A percentile compares a stretch with the other conserved stretches of the same genome.
Conservation (phyloP, 2,329 filamentous ascomycete species). For the Niveomyces coronatus region DNA sequence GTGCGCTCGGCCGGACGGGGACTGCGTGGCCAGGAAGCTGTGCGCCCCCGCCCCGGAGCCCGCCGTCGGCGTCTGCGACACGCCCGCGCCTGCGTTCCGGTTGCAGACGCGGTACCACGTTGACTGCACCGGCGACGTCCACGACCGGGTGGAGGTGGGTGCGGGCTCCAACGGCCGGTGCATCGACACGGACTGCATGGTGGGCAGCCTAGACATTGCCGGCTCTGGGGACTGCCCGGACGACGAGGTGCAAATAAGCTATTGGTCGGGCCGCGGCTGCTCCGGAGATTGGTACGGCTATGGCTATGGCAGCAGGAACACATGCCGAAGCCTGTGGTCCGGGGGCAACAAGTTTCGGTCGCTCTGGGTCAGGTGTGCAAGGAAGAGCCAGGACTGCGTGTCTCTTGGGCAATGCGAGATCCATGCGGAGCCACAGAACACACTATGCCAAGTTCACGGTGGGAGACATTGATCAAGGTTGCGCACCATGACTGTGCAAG, state of each 20-base stretch:
- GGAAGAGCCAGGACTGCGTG: background rate
- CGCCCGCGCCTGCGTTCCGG: background rate
- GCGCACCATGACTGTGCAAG: too few species aligned
- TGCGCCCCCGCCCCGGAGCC: background rate
- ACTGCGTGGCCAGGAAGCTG: background rate
- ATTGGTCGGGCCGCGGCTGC: background rate
- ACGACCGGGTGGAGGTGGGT: background rate
- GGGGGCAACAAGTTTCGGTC: background rate
- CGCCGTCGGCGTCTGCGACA: background rate
- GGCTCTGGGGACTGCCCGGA: background rate
- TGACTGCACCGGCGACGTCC: background rate
- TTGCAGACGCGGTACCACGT: background rate
- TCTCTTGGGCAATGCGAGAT: background rate
- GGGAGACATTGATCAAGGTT: too few species aligned
- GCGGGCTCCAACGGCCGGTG: background rate
- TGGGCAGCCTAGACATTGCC: background rate
- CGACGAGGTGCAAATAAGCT: background rate
- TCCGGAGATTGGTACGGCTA: constrained; percentile 1
- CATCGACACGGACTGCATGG: background rate
- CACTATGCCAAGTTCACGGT: too few species aligned
- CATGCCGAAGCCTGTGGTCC: background rate
- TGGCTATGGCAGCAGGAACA: background rate
- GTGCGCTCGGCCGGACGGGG: background rate
- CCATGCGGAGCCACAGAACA: constrained; percentile 2
- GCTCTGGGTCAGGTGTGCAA: background rate